phyloP scores from a whole-genome alignment of 2,329 filamentous ascomycete species.

The Madurella mycetomatis region DNA sequence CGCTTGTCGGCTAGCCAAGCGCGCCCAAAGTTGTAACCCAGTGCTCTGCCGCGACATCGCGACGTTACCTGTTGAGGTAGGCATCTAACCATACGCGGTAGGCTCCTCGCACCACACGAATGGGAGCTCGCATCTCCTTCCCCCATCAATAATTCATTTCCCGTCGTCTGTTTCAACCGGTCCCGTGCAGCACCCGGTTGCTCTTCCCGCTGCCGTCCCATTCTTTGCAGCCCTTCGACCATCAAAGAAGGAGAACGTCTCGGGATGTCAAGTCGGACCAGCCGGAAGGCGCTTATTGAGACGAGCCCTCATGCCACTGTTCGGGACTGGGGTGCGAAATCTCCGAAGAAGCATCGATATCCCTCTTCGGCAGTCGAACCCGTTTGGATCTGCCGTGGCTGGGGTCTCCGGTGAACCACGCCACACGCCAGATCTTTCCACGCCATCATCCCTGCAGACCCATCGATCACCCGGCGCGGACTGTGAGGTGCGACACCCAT shows the following conservation, averaged over 20 bases:
- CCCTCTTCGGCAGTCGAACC: conserved; percentile 10
- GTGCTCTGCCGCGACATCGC: not conserved
- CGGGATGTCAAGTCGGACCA: not conserved
- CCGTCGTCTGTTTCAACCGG: conserved; percentile 9
- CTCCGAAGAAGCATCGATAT: conserved; percentile 11
- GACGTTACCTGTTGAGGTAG: not conserved
- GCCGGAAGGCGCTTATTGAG: not conserved
- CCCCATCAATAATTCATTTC: not conserved
- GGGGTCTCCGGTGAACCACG: not conserved
- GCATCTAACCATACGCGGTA: not conserved
- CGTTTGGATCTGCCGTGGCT: conserved; percentile 14
- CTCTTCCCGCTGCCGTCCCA: not conserved
- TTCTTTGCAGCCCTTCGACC: not conserved
- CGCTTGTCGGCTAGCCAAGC: no score
- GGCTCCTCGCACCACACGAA: not conserved
- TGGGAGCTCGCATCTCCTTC: conserved; percentile 1
- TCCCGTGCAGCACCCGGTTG: not conserved
- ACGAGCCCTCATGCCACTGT: conserved; percentile 11
- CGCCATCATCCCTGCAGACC: not conserved
- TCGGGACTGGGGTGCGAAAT: conserved; percentile 14
- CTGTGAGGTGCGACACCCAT: conserved; percentile 7
- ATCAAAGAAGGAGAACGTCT: not conserved
- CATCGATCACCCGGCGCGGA: conserved; percentile 2
- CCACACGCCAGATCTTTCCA: not conserved
- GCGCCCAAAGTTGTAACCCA: no score